A percentile compares a stretch with the other conserved stretches of the same genome.
Evolutionary conservation across 345 rosid species (phyloP).

Genomic region (Viola odorata): DNA sequence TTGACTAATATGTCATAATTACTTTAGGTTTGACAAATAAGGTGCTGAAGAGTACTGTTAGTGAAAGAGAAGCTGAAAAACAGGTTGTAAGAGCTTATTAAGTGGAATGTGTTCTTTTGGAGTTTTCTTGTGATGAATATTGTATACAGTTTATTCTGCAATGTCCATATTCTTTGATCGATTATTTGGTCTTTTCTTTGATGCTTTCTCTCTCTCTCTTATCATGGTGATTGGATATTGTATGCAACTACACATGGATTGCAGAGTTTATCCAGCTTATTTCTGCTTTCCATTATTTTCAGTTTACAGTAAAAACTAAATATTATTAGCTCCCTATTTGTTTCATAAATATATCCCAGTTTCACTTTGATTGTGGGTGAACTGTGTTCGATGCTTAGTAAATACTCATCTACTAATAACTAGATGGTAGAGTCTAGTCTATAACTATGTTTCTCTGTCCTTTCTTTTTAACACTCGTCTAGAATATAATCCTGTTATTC

Average conservation of each 20-base stretch:
- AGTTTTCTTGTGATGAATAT: neutral
- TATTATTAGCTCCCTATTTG: neutral
- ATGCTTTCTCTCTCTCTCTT: too few relatives aligned
- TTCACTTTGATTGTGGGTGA: neutral
- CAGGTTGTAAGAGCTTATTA: conserved; percentile 42
- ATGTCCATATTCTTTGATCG: too few relatives aligned
- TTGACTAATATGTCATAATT: conserved; percentile 13
- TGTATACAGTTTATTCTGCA: too few relatives aligned
- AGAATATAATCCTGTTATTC: neutral
- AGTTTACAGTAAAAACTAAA: too few relatives aligned
- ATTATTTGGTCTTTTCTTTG: too few relatives aligned
- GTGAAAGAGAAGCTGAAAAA: conserved; percentile 76
- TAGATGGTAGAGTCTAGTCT: neutral
- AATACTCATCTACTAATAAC: neutral
- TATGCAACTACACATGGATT: too few relatives aligned
- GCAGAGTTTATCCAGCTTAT: too few relatives aligned
- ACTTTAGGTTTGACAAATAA: conserved; percentile 70
- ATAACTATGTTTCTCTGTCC: neutral
- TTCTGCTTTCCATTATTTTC: too few relatives aligned
- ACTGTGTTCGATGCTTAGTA: neutral
- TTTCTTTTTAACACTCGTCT: conserved; percentile 9
- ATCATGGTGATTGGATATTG: too few relatives aligned
- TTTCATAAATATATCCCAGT: neutral
- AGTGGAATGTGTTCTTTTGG: conserved; percentile 3
- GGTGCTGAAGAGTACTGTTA: conserved; percentile 59